Percentiles rank a stretch among this genome's conserved stretches.
Evolutionary conservation across 306 rosid genomes (phyloP).

Genomic region (Quercus agrifolia): DNA sequence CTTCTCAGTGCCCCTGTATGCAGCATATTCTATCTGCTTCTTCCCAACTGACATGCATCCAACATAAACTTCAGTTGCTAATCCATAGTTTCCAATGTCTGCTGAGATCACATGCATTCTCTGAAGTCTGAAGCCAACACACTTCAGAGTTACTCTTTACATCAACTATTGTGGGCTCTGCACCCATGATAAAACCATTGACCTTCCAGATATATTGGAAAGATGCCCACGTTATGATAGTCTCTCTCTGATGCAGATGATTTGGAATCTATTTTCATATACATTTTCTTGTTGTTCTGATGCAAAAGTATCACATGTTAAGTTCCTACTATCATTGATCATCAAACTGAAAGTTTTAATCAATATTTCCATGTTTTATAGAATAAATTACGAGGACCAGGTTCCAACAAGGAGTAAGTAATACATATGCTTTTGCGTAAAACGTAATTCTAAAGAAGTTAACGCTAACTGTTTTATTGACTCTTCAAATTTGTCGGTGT

Average conservation of each 20-base stretch:
- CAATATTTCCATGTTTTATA: background rate
- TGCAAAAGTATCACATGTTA: conserved; percentile 17
- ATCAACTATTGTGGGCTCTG: conserved; percentile 60
- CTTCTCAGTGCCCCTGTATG: conserved; percentile 50
- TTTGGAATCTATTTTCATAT: background rate
- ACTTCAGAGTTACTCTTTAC: conserved; percentile 47
- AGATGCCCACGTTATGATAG: conserved; percentile 59
- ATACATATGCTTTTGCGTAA: background rate
- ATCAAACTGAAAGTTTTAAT: background rate
- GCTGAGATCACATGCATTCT: conserved; percentile 23
- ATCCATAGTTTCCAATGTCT: conserved; percentile 60
- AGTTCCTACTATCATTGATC: background rate
- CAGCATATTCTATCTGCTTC: conserved; percentile 75
- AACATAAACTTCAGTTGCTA: conserved; percentile 62
- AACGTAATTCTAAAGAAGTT: background rate
- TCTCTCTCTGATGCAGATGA: conserved; percentile 28
- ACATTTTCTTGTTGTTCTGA: conserved; percentile 32
- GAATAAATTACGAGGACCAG: background rate
- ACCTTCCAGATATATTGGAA: conserved; percentile 53
- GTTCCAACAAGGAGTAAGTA: background rate
- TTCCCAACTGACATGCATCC: conserved; percentile 78
- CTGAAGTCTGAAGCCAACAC: conserved; percentile 31
- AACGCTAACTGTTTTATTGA: conserved; percentile 5
- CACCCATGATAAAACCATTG: conserved; percentile 48
- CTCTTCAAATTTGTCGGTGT: background rate